Conservation (phyloP, 2,329 filamentous ascomycete species). For the Didymella lethalis region DNA sequence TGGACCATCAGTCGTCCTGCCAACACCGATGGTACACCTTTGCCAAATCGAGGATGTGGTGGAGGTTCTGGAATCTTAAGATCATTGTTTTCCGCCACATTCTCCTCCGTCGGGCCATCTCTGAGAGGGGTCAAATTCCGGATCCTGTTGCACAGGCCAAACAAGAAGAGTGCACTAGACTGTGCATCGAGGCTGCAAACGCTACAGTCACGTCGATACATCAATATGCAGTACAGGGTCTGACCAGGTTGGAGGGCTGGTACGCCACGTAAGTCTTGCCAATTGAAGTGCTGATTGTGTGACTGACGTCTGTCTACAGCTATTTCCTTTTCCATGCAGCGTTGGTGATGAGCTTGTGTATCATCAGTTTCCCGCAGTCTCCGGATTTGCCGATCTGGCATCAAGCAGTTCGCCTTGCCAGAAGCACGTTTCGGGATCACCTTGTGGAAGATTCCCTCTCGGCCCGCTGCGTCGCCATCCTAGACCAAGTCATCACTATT, state of each 20-base stretch:
- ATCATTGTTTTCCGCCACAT: constrained; percentile 40
- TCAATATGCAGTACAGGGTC: constrained; percentile 30
- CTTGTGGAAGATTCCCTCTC: constrained; percentile 35
- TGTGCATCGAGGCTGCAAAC: constrained; percentile 38
- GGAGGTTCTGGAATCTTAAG: constrained; percentile 39
- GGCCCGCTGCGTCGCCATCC: constrained; percentile 37
- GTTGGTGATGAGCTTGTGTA: constrained; percentile 35
- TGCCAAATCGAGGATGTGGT: constrained; percentile 35
- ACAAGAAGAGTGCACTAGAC: constrained; percentile 34
- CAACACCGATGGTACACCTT: constrained; percentile 32
- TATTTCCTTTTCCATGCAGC: constrained; percentile 40
- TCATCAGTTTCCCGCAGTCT: constrained; percentile 36
- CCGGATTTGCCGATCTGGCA: constrained; percentile 28
- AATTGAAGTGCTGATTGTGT: not conserved
- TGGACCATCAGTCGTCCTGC: constrained; percentile 15
- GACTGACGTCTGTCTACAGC: constrained; percentile 17
- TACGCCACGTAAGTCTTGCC: constrained; percentile 36
- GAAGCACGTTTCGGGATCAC: constrained; percentile 32
- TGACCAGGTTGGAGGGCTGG: constrained; percentile 37
- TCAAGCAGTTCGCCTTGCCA: constrained; percentile 33
- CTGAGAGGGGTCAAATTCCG: constrained; percentile 31
- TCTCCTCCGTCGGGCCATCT: constrained; percentile 33
- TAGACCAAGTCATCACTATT: constrained; percentile 34
- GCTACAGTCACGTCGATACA: constrained; percentile 35
- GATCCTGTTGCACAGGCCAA: constrained; percentile 28